Evolutionary conservation across 202 grass and related monocot genomes (phyloP), one percentile per base, ranked within the genome.

Genomic region (Brachypodium distachyon): DNA sequence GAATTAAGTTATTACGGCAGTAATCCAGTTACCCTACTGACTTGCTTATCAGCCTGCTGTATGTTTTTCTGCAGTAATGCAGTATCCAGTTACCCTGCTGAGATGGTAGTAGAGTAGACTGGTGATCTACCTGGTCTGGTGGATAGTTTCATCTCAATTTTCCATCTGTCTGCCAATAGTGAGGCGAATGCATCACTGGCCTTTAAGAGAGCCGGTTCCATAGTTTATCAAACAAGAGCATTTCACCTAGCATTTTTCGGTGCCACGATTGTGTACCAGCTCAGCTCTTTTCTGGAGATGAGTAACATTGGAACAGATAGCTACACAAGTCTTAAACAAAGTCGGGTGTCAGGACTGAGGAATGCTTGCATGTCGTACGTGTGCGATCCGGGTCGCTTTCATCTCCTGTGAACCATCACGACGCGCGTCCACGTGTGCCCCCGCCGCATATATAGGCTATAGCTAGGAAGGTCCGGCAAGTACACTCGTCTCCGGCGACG

Each of bases 391-490:
- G 4, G 47, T 76, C 34, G 37, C 37, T 72, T 82, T 81, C 77
- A 47, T 9, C 31, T 46, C 40, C 1, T 47, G 44, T 71, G 72
- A 77, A 82, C 31, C 64, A 40, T 86, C 72, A 21, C 36, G 78
- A 37, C 36, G 22, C 70, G 23, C 2, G 56, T 12, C 13, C 12
- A 64, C 59, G 74, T 27, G 59, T 7, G 21, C 31, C 49, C 31
- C 19, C 29, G 0, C 1, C 12, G n/a, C 12, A 31, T 12, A 17
- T 12, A 0, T 3, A 4, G 2, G 23, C 39, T 46, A 60, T 36
- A 56, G 19, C 40, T 31, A 17, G 17, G 17, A 9, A 31, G 14
- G 23, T 43, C 42, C 21, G 21, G 65, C n/a, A 17, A 23, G 18
- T 9, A 9, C 12, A 19, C 2, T 36, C 50, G 40, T 53, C 65